Conservation (phyloP, 495 filamentous ascomycete species). For the Bombardia bombarda region DNA sequence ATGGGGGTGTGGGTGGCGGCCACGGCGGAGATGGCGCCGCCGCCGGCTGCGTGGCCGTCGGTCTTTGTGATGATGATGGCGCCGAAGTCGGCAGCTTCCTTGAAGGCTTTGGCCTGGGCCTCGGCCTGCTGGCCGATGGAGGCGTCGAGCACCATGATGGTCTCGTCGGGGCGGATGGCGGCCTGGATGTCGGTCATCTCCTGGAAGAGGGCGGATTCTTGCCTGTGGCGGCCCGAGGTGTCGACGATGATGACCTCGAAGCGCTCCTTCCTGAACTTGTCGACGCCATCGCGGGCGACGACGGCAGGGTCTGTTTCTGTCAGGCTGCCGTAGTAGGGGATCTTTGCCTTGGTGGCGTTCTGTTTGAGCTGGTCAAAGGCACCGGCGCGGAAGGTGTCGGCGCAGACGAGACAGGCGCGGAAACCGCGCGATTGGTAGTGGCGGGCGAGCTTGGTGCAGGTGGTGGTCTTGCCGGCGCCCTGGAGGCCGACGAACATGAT, state of each 20-base stretch:
- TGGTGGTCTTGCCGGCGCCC: constrained; percentile 95
- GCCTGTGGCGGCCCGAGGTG: constrained; percentile 86
- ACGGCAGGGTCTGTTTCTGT: constrained; percentile 94
- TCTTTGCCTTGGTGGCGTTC: constrained; percentile 97
- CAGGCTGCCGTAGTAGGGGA: constrained; percentile 93
- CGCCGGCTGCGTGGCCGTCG: constrained; percentile 88
- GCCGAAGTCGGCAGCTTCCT: constrained; percentile 94
- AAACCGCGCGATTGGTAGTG: constrained; percentile 94
- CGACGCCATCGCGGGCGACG: constrained; percentile 88
- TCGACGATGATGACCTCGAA: constrained; percentile 99
- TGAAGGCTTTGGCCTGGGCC: constrained; percentile 91
- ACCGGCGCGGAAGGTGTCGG: constrained; percentile 96
- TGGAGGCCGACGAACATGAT: constrained; percentile 99
- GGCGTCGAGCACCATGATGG: constrained; percentile 94
- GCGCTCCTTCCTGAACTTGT: constrained; percentile 97
- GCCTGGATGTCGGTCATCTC: constrained; percentile 97
- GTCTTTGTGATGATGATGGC: constrained; percentile 99
- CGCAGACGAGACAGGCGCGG: constrained; percentile 90
- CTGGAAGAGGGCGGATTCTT: constrained; percentile 90
- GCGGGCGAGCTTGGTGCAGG: constrained; percentile 92
- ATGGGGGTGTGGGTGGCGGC: constrained; percentile 95
- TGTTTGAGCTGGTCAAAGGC: constrained; percentile 99
- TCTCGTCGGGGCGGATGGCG: constrained; percentile 90
- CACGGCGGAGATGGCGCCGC: constrained; percentile 96
- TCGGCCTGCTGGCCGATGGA: constrained; percentile 95